Evolutionary conservation across 257 asterid genomes (phyloP).

Genomic region (Capsicum rhomboideum): DNA sequence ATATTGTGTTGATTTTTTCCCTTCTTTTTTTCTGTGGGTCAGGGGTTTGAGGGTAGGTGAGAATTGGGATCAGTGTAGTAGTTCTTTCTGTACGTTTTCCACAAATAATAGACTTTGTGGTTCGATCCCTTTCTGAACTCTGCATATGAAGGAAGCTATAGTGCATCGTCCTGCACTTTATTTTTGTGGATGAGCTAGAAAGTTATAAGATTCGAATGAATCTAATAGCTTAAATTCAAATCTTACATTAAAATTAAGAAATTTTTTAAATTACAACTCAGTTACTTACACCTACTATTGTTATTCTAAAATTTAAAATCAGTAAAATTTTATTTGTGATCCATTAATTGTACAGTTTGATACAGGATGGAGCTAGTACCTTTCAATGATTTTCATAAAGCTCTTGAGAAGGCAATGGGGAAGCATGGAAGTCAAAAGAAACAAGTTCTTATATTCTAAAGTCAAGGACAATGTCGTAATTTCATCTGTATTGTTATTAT

Average conservation of each 20-base stretch:
- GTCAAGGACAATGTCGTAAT: neutral
- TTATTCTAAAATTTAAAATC: neutral
- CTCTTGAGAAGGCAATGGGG: constrained; percentile 74
- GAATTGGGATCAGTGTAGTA: neutral
- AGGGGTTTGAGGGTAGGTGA: neutral
- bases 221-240: neutral
- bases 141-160: too few species aligned
- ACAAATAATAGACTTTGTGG: too few species aligned
- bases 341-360: neutral
- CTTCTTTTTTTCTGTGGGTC: neutral
- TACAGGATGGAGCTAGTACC: constrained; percentile 74
- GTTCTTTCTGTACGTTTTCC: neutral
- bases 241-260: neutral
- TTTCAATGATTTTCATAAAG: constrained; percentile 45
- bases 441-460: constrained; percentile 63
- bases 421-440: constrained; percentile 80
- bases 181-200: too few species aligned
- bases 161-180: too few species aligned
- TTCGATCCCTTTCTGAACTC: too few species aligned
- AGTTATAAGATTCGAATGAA: too few species aligned
- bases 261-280: too few species aligned
- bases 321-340: too few species aligned
- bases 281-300: neutral
- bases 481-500: too few species aligned
- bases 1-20: neutral